Conservation (phyloP, 257 asterid species). For the Orobanche coerulescens region DNA sequence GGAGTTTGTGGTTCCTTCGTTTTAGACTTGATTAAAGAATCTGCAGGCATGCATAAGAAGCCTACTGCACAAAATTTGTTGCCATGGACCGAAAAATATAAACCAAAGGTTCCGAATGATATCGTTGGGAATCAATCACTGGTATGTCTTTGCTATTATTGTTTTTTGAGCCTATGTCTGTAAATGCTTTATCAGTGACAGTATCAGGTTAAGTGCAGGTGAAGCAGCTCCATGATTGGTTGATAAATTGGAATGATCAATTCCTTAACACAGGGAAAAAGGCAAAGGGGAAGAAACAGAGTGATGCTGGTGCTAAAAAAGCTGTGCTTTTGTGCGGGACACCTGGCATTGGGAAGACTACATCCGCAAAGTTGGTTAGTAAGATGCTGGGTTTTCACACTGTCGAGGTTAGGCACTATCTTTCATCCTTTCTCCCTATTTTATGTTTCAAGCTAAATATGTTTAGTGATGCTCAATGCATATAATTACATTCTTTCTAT, state of each 20-base stretch:
- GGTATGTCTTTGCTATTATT: slow-evolving; percentile 40
- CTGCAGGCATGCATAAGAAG: background rate
- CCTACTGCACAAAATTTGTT: slow-evolving; percentile 34
- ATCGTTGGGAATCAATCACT: slow-evolving; percentile 85
- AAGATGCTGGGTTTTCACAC: slow-evolving; percentile 88
- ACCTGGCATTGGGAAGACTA: slow-evolving; percentile 96
- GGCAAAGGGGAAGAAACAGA: slow-evolving; percentile 78
- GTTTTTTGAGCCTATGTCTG: slow-evolving; percentile 13
- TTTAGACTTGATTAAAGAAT: background rate
- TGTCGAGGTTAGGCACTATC: slow-evolving; percentile 57
- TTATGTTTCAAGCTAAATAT: background rate
- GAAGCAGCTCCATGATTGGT: slow-evolving; percentile 97
- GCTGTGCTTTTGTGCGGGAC: slow-evolving; percentile 90
- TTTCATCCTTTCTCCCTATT: slow-evolving; percentile 2
- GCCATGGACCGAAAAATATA: slow-evolving; percentile 89
- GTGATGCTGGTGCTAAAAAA: slow-evolving; percentile 76
- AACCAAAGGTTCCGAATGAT: slow-evolving; percentile 71
- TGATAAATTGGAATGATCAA: slow-evolving; percentile 63
- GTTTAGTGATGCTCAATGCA: background rate
- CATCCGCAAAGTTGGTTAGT: slow-evolving; percentile 86
- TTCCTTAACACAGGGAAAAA: slow-evolving; percentile 55
- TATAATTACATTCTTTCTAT: slow-evolving; percentile 17
- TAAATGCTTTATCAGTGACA: slow-evolving; percentile 21
- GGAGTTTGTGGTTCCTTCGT: background rate
- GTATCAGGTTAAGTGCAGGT: slow-evolving; percentile 50